These are phyloP conservation scores for Paraconiothyrium sp. DNA, from an alignment of 2,329 filamentous ascomycete genomes.

Conservation along the genomic window DNA sequence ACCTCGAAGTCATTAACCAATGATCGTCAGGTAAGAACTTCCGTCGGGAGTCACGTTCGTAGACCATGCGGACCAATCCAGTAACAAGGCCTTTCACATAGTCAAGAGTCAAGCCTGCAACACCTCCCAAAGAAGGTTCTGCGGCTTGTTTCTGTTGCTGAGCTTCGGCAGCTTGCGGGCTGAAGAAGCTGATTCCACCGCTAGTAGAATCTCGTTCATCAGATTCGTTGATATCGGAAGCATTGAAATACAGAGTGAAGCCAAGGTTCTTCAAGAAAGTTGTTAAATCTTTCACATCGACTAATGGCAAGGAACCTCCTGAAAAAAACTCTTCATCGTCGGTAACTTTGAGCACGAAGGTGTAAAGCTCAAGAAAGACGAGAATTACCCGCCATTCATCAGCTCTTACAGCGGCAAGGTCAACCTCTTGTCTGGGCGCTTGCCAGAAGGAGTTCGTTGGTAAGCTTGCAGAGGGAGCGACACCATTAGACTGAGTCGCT, in stretches of 20 bases:
- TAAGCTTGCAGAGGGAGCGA: slow-evolving; percentile 21
- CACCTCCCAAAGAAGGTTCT: slow-evolving; percentile 63
- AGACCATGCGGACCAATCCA: slow-evolving; percentile 83
- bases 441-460: slow-evolving; percentile 44
- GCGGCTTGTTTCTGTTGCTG: slow-evolving; percentile 39
- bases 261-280: slow-evolving; percentile 89
- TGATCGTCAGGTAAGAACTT: slow-evolving; percentile 83
- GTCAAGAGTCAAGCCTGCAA: slow-evolving; percentile 77
- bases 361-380: slow-evolving; percentile 92
- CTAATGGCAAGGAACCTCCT: slow-evolving; percentile 70
- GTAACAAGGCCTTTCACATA: slow-evolving; percentile 84
- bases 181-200: slow-evolving; percentile 54
- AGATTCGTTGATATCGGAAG: slow-evolving; percentile 67
- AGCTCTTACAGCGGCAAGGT: slow-evolving; percentile 55
- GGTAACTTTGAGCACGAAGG: slow-evolving; percentile 89
- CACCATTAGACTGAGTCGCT: slow-evolving; percentile 39
- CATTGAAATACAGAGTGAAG: slow-evolving; percentile 88
- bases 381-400: slow-evolving; percentile 90
- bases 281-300: slow-evolving; percentile 77
- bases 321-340: slow-evolving; percentile 96
- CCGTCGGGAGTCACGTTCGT: slow-evolving; percentile 90
- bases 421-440: slow-evolving; percentile 40
- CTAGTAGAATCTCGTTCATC: slow-evolving; percentile 58
- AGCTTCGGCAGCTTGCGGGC: slow-evolving; percentile 28
- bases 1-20: slow-evolving; percentile 90